A percentile compares a stretch with the other conserved stretches of the same genome.
Evolutionary conservation across 1,284 basidiomycete species (phyloP).

Genomic region (Exsudoporus floridanus): DNA sequence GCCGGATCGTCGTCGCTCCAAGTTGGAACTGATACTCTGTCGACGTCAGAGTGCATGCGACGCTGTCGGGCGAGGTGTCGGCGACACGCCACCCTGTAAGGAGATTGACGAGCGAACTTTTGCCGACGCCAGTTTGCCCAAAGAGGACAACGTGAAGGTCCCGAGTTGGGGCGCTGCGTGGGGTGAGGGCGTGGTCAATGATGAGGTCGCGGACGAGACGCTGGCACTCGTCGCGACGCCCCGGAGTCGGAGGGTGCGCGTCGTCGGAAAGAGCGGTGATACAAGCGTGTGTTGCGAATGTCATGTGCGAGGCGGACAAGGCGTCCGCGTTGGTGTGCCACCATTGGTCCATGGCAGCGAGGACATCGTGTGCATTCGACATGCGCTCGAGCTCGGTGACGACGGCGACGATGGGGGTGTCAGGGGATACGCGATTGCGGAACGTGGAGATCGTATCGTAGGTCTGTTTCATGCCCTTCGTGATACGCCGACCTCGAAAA

Average conservation of each 20-base stretch:
- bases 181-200: slow-evolving; percentile 24
- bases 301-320: slow-evolving; percentile 16
- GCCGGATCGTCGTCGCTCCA: slow-evolving; percentile 16
- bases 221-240: slow-evolving; percentile 26
- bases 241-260: slow-evolving; percentile 13
- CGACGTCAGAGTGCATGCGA: slow-evolving; percentile 24
- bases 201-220: slow-evolving; percentile 25
- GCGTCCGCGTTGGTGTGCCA: slow-evolving; percentile 17
- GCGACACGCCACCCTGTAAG: slow-evolving; percentile 31
- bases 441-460: slow-evolving; percentile 21
- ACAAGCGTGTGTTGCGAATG: slow-evolving; percentile 21
- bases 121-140: slow-evolving; percentile 30
- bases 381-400: slow-evolving; percentile 25
- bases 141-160: slow-evolving; percentile 31
- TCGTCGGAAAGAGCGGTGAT: slow-evolving; percentile 23
- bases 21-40: slow-evolving; percentile 27
- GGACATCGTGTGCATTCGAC: slow-evolving; percentile 2
- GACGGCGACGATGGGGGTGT: slow-evolving; percentile 23
- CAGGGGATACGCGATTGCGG: slow-evolving; percentile 14
- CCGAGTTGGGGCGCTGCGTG: slow-evolving; percentile 17
- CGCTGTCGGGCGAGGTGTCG: slow-evolving; percentile 24
- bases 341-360: slow-evolving; percentile 25
- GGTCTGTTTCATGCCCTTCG: slow-evolving; percentile 22
- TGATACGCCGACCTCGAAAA: slow-evolving; percentile 25
- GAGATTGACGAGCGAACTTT: slow-evolving; percentile 32